Evolutionary conservation across 306 rosid species (phyloP), one percentile per base, ranked within the genome.

Genomic region (Vicia faba): DNA sequence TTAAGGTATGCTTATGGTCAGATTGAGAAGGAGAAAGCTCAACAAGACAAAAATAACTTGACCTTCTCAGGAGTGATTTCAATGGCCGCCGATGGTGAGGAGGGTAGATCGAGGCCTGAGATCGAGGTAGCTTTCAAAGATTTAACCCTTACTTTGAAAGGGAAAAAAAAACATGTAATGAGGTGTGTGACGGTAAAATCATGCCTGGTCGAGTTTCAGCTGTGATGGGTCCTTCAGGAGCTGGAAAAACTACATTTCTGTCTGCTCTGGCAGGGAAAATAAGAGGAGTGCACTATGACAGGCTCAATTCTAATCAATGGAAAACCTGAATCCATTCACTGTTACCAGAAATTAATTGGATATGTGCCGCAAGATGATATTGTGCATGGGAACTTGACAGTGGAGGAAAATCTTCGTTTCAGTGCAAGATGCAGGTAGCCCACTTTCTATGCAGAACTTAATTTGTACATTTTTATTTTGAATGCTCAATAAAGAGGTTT

Each of bases 181-280:
- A 86, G 93, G 81, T 79, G 91, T 53, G 92, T 89, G 63, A 78
- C 80, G 96, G 96, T 58, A 89, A 89, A 78, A 44, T 89, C 68
- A 75, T 72, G 79, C 96, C 96, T 4, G 88, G 96, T 74, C 83
- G 93, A 67, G 88, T 89, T 65, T 79, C 96, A 43, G 96, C 91
- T 51, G 96, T 86, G 68, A 89, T 89, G 96, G 96, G 96, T 76
- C 96, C 96, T 78, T 89, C 93, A 2, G 96, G 96, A 61, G 93
- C 91, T 28, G 96, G 96, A n/a, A 89, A 89, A 80, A 89, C 96
- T 35, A 89, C 96, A 35, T 89, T 89, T 80, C 96, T 89, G 35
- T 81, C 93, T 23, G 88, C 96, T 64, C 70, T 86, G 67, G 81
- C 86, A 5, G 96, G 96, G 70, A 89, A 89, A 71, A 78, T 72